Evolutionary conservation across 164 flowering plant genomes (phyloP), one percentile per base, ranked within the genome.

Genomic region (Magnolia sinica): DNA sequence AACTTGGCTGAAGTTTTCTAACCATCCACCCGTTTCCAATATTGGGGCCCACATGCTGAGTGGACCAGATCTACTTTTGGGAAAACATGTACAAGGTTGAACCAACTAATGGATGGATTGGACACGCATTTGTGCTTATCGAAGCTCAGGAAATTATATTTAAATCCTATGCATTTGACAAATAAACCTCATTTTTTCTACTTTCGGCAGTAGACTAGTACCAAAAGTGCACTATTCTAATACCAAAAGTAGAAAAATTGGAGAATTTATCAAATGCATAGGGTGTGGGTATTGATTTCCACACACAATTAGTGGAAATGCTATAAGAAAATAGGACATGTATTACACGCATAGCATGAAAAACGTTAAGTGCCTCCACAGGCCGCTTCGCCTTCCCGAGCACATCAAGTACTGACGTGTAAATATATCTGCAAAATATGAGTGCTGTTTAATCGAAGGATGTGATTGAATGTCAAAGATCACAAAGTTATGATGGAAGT

Each of bases 371-470:
- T 71, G 98, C 94, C 83, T 95, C 97, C 76, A 91, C 92, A 13
- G 97, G 98, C 78, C 97, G 84, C 83, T 86, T 89, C 72, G 97
- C 91, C 81, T 91, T 91, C 72, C 94, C 93, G 82, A 95, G 97
- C 45, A 83, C 97, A 87, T 87, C 74, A 73, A 95, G 96, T 29
- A 93, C 95, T 76, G 97, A 86, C 45, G 95, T 93, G 81, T 91
- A 93, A 55, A 95, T 86, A 77, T 81, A 84, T 84, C 97, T 95
- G 77, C 76, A 82, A 37, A 75, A 45, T 75, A 64, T 45, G 29
- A 50, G 16, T 29, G 49, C 4, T 20, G 22, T 23, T 51, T 37
- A 37, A 37, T 37, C 45, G 45, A 37, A 37, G 45, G 67, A 64
- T 52, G 24, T 22, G 29, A 66, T 22, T 66, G 31, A 23, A 23